Evolutionary conservation across 768 basidiomycete species (phyloP).

Genomic region (Macrolepiota albuminosa): DNA sequence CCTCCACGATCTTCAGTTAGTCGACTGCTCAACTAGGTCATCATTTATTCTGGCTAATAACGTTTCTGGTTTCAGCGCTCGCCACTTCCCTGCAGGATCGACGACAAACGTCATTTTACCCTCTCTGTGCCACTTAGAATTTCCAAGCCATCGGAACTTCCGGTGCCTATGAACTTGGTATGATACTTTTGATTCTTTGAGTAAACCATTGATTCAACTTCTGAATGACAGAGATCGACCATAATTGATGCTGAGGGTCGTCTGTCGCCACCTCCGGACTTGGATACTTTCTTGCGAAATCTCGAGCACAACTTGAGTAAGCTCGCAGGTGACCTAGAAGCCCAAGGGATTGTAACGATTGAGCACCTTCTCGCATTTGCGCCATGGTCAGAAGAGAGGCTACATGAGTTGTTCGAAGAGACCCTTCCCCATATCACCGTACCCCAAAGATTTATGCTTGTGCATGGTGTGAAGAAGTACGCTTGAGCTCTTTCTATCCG

Average conservation of each 20-base stretch:
- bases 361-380: constrained; percentile 1
- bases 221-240: background rate
- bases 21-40: no score
- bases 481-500: background rate
- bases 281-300: background rate
- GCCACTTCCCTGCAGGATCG: background rate
- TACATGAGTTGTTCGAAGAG: constrained; percentile 3
- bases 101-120: background rate
- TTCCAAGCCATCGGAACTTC: background rate
- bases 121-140: background rate
- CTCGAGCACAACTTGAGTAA: constrained; percentile 3
- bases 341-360: background rate
- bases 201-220: background rate
- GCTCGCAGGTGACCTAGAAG: background rate
- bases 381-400: constrained; percentile 2
- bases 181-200: background rate
- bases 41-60: background rate
- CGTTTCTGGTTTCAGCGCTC: background rate
- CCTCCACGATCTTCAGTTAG: background rate
- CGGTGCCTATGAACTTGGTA: background rate
- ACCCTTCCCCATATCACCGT: background rate
- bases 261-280: background rate
- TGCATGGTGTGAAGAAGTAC: background rate
- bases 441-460: constrained; percentile 3
- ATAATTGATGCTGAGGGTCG: background rate